A percentile compares a stretch with the other conserved stretches of the same genome.
Evolutionary conservation across 2,329 filamentous ascomycete genomes (phyloP).

Genomic region (Macroventuria anomochaeta): DNA sequence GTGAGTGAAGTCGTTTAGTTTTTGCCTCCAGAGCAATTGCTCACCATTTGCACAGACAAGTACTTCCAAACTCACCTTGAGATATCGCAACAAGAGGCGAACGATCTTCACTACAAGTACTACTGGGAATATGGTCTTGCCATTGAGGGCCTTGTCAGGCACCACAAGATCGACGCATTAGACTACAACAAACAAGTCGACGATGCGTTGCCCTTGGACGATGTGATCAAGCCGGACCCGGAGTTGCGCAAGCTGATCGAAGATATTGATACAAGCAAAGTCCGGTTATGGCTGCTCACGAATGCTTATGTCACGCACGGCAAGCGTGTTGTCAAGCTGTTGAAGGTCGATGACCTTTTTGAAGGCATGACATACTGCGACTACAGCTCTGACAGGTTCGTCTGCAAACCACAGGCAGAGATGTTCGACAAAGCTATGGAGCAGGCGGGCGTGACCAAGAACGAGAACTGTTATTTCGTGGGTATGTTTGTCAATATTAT

Average conservation of each 20-base stretch:
- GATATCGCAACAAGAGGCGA: slow-evolving; percentile 78
- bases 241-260: slow-evolving; percentile 76
- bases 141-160: slow-evolving; percentile 89
- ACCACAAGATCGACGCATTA: slow-evolving; percentile 93
- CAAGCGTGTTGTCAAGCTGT: slow-evolving; percentile 77
- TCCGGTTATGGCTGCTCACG: slow-evolving; percentile 92
- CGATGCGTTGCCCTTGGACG: slow-evolving; percentile 87
- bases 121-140: slow-evolving; percentile 97
- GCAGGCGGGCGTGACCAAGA: slow-evolving; percentile 74
- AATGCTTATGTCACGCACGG: slow-evolving; percentile 95
- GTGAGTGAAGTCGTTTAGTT: slow-evolving; percentile 30
- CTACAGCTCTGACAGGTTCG: slow-evolving; percentile 73
- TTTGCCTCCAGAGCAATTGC: not conserved
- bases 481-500: slow-evolving; percentile 62
- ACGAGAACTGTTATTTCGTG: slow-evolving; percentile 86
- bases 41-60: slow-evolving; percentile 51
- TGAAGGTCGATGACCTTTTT: slow-evolving; percentile 86
- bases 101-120: slow-evolving; percentile 85
- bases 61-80: slow-evolving; percentile 74
- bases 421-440: slow-evolving; percentile 91
- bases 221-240: slow-evolving; percentile 79
- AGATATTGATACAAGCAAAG: slow-evolving; percentile 82
- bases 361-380: slow-evolving; percentile 96
- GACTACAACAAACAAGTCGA: slow-evolving; percentile 96
- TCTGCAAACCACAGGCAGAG: slow-evolving; percentile 84